Evolutionary conservation across 768 basidiomycete species (phyloP), one percentile per base, ranked within the genome.

Genomic region (Leucocoprinus birnbaumii): DNA sequence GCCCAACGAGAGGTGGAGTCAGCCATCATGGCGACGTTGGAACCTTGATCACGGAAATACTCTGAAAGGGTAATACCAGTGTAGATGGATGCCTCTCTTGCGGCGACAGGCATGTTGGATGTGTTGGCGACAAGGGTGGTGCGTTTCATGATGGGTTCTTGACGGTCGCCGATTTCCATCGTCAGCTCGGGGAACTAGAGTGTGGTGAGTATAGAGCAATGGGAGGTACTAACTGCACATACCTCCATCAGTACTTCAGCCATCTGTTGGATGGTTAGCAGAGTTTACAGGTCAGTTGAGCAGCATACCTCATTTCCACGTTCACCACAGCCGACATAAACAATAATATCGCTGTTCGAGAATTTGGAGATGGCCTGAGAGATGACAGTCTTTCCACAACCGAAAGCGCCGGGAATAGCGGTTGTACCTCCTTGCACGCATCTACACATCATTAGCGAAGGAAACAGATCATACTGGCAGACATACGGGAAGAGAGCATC

Each of bases 141-240:
- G 57, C 97, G 95, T 74, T 99, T 99, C 97, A 99, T 99, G 79
- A 99, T 98, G 31, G 97, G 97, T 70, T 99, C 97, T 80, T 95
- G 86, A 48, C 94, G 92, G 60, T 90, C 86, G 21, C 82, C 87
- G 52, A 96, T 76, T 48, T 97, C 94, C 87, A 98, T 91, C 1
- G 89, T 92, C 26, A 99, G 78, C 71, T 92, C 76, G 43, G 97
- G 97, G 86, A 91, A 91, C 86, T 82, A 55, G 3, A 38, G 35
- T 44, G 26, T 27, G 50, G 46, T 58, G 45, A 46, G 51, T 26
- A 58, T 41, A 51, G 24, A 54, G 19, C 18, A 13, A 31, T 18
- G 3, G 25, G 34, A 10, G 41, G 34, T 26, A 3, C 25, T 25
- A 47, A 57, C 55, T 5, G 40, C 19, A 56, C 43, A 50, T 48